phyloP scores from a whole-genome alignment of 306 rosid genomes.

The Nissolia schottii region DNA sequence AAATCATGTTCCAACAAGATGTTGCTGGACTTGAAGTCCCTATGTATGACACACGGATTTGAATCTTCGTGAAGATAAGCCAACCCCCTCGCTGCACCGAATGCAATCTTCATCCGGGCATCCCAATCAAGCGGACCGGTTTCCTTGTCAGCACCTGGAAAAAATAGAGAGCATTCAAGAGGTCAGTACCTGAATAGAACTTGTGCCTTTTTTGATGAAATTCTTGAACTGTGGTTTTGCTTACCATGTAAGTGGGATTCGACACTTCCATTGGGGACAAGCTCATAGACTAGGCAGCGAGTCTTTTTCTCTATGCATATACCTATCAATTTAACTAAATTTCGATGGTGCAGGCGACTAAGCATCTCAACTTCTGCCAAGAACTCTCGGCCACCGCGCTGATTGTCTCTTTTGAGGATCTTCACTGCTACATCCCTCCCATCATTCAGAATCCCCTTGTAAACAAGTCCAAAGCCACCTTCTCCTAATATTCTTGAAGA shows the following conservation, averaged over 20 bases:
- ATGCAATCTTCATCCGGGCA: slow-evolving; percentile 85
- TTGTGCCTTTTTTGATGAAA: background rate
- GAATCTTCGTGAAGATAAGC: slow-evolving; percentile 97
- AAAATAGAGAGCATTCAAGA: slow-evolving; percentile 19
- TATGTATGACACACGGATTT: slow-evolving; percentile 88
- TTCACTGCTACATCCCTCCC: slow-evolving; percentile 92
- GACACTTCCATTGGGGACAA: slow-evolving; percentile 93
- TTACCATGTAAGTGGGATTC: slow-evolving; percentile 96
- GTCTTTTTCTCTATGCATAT: slow-evolving; percentile 75
- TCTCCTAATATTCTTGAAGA: slow-evolving; percentile 88
- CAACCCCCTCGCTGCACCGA: slow-evolving; percentile 91
- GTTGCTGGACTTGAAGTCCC: slow-evolving; percentile 96
- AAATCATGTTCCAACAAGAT: slow-evolving; percentile 83
- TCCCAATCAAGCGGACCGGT: slow-evolving; percentile 83
- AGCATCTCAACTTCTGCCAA: slow-evolving; percentile 99
- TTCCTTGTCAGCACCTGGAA: slow-evolving; percentile 78
- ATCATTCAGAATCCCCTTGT: slow-evolving; percentile 66
- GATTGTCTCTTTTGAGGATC: slow-evolving; percentile 86
- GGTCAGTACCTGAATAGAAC: slow-evolving; percentile 4
- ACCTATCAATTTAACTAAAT: slow-evolving; percentile 81
- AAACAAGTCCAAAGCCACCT: slow-evolving; percentile 97
- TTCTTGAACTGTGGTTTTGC: slow-evolving; percentile 18
- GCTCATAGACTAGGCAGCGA: slow-evolving; percentile 92
- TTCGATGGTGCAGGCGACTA: slow-evolving; percentile 91
- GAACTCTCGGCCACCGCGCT: slow-evolving; percentile 83